Base-by-base conservation (phyloP, 495 filamentous ascomycete genomes). In the Geopyxis carbonaria region DNA sequence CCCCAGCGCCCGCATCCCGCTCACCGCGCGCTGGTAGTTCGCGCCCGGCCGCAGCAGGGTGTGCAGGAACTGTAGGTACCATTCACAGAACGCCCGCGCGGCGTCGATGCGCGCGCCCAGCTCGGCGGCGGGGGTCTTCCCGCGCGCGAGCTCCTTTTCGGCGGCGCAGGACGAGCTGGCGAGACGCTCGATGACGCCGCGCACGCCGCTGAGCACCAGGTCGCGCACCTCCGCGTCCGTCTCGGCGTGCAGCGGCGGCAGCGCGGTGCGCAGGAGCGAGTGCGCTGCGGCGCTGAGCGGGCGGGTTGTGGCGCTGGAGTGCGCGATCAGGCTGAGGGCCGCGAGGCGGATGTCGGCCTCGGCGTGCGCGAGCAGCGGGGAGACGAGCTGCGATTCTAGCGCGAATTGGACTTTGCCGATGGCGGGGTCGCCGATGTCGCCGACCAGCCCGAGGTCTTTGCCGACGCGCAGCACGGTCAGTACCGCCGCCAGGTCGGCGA, bases 21-120 rank as follows among this genome's bases (percentile, higher is more conserved):
- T 78, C n/a, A 83, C 78, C 45, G 87, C 85, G 8, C 82, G 73
- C 46, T 87, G 81, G 47, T 94, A 95, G 13, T 81, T 80, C 11
- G 78, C 68, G 0, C 75, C 80, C 1, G 84, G 72, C 23, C 70
- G 59, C 19, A 97, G 59, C 48, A 93, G 82, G 9, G 58, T 55
- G 27, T 66, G 60, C n/a, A 97, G 53, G 44, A 89, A 86, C 0
- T 60, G 38, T 3, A 78, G 33, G 53, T 86, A 93, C 67, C 74
- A 80, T 4, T 46, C 44, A 10, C 89, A 34, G 49, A 87, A 93
- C 0, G 48, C 50, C 18, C 64, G 59, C 20, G 78, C 75, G 19
- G 65, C 61, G 1, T 44, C 11, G 6, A 39, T 29, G 21, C 25
- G 35, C 43, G 31, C 53, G 48, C 37, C 56, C 44, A 21, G 28